Evolutionary conservation across 148 eudicot genomes (phyloP).

Genomic region (Rhododendron ovatum): DNA sequence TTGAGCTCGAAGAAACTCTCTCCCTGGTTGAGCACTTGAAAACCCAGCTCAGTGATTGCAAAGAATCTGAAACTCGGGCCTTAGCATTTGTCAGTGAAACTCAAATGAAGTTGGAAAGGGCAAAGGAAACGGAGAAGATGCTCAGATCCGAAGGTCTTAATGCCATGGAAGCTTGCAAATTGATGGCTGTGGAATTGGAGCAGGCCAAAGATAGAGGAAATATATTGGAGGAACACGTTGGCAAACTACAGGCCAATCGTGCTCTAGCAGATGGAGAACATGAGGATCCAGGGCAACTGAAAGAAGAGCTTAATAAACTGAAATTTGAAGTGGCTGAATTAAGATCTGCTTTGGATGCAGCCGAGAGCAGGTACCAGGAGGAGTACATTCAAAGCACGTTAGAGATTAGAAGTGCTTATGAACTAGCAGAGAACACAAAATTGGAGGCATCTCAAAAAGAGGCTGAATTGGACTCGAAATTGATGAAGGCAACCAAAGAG

Average conservation of each 20-base stretch:
- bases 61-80: conserved; percentile 55
- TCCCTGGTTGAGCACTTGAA: conserved; percentile 51
- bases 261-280: conserved; percentile 13
- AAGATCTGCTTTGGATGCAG: conserved; percentile 52
- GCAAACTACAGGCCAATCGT: conserved; percentile 32
- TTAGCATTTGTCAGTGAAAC: conserved; percentile 43
- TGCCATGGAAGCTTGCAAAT: conserved; percentile 45
- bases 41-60: conserved; percentile 49
- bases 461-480: conserved; percentile 40
- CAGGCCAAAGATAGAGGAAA: conserved; percentile 46
- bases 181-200: conserved; percentile 47
- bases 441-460: conserved; percentile 48
- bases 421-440: conserved; percentile 54
- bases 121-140: conserved; percentile 44
- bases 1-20: conserved; percentile 54
- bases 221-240: conserved; percentile 45
- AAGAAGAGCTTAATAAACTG: conserved; percentile 45
- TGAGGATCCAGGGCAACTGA: conserved; percentile 34
- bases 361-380: conserved; percentile 63
- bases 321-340: conserved; percentile 47
- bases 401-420: conserved; percentile 70
- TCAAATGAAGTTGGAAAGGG: conserved; percentile 51
- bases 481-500: conserved; percentile 34
- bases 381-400: conserved; percentile 68
- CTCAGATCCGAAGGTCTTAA: conserved; percentile 40